Base-by-base conservation (phyloP, 139 green algal species). In the Chlorella sp. region DNA sequence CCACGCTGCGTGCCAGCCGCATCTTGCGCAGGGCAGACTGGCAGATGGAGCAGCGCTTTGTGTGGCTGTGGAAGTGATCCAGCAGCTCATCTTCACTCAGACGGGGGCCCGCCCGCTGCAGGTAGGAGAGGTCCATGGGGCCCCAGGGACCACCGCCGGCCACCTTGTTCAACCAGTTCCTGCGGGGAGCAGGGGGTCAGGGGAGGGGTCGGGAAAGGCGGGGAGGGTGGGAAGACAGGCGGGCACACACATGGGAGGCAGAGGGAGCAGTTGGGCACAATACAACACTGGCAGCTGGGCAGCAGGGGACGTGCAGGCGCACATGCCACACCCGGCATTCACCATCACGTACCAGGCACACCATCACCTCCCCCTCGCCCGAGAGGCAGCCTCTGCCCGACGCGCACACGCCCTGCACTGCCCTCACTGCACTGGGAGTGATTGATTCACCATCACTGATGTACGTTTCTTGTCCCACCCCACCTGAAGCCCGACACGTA, bases 81-180 rank as follows among this genome's bases (percentile, higher is more conserved):
- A 92, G 86, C 16, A 92, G 90, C 85, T 88, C 37, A 18, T 71
- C 39, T 19, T 82, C 48, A 9, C 36, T 42, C 40, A 87, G 88
- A 26, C 88, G 79, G 21, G 80, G 79, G 40, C 88, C 88, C 18
- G 88, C 90, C 32, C 42, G 22, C 34, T 77, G 40, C 39, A 93
- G 91, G 87, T 92, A 95, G 1, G 4, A 12, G 1, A 81, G 32
- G 57, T 94, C 81, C 91, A 91, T 89, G 14, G 86, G 89, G 9
- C 92, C 92, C 89, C 92, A 95, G 28, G 92, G 92, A 37, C 92
- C 93, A 18, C 93, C 93, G 32, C 90, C 92, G 0, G 86, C 91
- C 69, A 84, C 69, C 0, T 66, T 82, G 36, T 81, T 22, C 37
- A 94, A 64, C 93, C 93, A 95, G 4, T 16, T 81, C 34, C 92